A percentile compares a stretch with the other conserved stretches of the same genome.
Evolutionary conservation across 1,284 basidiomycete genomes (phyloP).

Genomic region (Phaffia rhodozyma): DNA sequence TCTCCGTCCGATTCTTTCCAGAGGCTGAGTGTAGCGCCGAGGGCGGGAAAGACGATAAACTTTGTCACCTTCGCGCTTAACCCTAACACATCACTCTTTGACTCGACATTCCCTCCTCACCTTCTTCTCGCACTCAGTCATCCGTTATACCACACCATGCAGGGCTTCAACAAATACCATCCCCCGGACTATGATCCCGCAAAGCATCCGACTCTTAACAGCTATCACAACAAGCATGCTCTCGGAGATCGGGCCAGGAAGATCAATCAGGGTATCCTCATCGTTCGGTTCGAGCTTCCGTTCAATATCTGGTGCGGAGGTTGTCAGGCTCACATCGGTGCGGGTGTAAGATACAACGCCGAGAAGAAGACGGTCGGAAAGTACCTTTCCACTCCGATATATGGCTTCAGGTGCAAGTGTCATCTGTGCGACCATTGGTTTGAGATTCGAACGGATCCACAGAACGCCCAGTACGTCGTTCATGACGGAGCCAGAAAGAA

Average conservation of each 20-base stretch:
- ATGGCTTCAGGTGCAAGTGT: slow-evolving; percentile 90
- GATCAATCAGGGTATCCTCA: slow-evolving; percentile 83
- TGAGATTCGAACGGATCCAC: slow-evolving; percentile 90
- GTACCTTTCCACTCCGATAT: slow-evolving; percentile 91
- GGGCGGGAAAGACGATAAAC: too few relatives aligned
- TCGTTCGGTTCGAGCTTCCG: slow-evolving; percentile 59
- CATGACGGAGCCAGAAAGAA: slow-evolving; percentile 78
- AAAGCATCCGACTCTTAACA: slow-evolving; percentile 68
- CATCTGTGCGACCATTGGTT: slow-evolving; percentile 88
- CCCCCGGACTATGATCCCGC: slow-evolving; percentile 81
- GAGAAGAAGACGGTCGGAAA: slow-evolving; percentile 95
- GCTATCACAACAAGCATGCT: slow-evolving; percentile 77
- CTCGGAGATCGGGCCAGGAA: slow-evolving; percentile 72
- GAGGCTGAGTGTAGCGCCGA: too few relatives aligned
- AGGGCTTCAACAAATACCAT: slow-evolving; percentile 79
- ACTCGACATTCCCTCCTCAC: too few relatives aligned
- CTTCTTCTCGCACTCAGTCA: too few relatives aligned
- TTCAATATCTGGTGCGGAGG: slow-evolving; percentile 96
- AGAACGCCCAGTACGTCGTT: slow-evolving; percentile 95
- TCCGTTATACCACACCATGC: slow-evolving; percentile 13
- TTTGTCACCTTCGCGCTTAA: too few relatives aligned
- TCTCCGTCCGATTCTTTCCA: too few relatives aligned
- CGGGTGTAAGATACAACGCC: slow-evolving; percentile 96
- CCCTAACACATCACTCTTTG: too few relatives aligned
- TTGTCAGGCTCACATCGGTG: slow-evolving; percentile 88